Percentiles rank a stretch among this genome's conserved stretches.
Evolutionary conservation across 140 eudicot genomes (phyloP).

Genomic region (Erigeron philadelphicus): DNA sequence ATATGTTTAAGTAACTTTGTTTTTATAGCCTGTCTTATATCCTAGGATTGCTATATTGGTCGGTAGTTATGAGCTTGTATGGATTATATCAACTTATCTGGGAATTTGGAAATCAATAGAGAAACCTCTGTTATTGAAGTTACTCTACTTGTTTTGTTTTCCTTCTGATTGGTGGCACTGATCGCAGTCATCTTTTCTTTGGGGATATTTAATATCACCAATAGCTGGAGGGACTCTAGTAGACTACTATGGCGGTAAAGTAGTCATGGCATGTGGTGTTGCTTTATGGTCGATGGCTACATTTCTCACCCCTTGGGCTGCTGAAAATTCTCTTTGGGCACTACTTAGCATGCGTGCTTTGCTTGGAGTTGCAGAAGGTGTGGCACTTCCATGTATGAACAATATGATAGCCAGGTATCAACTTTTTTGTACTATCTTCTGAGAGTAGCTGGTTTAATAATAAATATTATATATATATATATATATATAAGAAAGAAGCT

Average conservation of each 20-base stretch:
- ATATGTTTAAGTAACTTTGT: not conserved
- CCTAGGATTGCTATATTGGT: not conserved
- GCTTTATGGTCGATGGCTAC: conserved; percentile 95
- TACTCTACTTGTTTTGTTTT: conserved; percentile 14
- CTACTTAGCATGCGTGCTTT: conserved; percentile 68
- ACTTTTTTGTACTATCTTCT: conserved; percentile 8
- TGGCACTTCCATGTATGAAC: conserved; percentile 99
- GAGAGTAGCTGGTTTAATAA: not conserved
- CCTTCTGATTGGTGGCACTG: conserved; percentile 35
- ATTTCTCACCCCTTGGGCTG: conserved; percentile 97
- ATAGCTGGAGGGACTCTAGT: conserved; percentile 96
- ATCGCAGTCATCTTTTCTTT: conserved; percentile 97
- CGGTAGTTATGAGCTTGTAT: too few relatives aligned
- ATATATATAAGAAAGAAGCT: not conserved
- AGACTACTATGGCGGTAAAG: conserved; percentile 88
- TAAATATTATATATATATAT: not conserved
- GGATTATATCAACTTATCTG: not conserved
- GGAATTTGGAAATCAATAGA: not conserved
- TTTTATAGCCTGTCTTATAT: not conserved
- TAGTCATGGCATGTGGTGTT: conserved; percentile 96
- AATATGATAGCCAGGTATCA: conserved; percentile 83
- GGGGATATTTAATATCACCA: conserved; percentile 97
- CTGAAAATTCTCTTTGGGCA: conserved; percentile 64
- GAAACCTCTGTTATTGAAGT: conserved; percentile 17
- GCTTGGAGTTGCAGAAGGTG: conserved; percentile 97